phyloP scores from a whole-genome alignment of 192 early-diverging fungal species.

The Gigaspora rosea region DNA sequence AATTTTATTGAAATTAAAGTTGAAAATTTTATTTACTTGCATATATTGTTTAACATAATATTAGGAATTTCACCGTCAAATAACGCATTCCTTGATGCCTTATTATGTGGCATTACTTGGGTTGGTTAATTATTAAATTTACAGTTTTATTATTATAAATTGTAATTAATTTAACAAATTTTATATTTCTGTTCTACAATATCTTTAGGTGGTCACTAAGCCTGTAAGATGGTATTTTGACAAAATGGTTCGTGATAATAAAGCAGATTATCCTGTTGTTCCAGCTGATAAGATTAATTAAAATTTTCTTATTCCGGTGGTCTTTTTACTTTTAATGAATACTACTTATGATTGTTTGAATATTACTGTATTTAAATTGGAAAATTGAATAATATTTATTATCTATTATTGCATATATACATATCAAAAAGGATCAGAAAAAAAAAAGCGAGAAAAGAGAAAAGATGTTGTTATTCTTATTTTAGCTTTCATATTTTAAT shows the following conservation, averaged over 20 bases:
- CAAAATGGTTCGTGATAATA: neutral
- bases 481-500: too few relatives aligned
- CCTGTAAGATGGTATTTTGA: neutral
- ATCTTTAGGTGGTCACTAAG: neutral
- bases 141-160: too few relatives aligned
- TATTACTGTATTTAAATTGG: too few relatives aligned
- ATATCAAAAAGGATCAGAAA: too few relatives aligned
- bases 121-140: conserved; percentile 3
- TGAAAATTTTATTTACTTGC: conserved; percentile 35
- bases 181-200: neutral
- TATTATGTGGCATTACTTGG: neutral
- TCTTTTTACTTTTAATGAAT: too few relatives aligned
- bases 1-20: neutral
- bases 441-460: too few relatives aligned
- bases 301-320: too few relatives aligned
- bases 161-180: neutral
- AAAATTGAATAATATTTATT: too few relatives aligned
- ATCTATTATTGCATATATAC: too few relatives aligned
- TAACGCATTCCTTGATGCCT: neutral
- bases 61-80: conserved; percentile 32
- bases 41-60: conserved; percentile 27
- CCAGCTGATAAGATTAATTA: too few relatives aligned
- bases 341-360: too few relatives aligned
- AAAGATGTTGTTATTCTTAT: too few relatives aligned
- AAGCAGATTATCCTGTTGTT: neutral